Conservation (phyloP, 331 rosid genomes). For the Pyrus hybrid region DNA sequence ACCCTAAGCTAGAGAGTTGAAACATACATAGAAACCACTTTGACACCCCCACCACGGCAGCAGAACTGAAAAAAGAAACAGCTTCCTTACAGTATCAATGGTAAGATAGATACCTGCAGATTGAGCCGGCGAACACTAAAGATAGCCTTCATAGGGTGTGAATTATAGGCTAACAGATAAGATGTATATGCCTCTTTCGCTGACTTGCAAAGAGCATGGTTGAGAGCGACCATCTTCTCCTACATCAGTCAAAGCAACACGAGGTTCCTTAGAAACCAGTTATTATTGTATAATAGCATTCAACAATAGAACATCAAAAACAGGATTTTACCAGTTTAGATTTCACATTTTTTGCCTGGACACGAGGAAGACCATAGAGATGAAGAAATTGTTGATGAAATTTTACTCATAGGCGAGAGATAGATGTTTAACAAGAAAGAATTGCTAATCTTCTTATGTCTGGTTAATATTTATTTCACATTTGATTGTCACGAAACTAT, state of each 20-base stretch:
- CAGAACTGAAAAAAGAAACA: no score
- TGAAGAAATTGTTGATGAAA: no score
- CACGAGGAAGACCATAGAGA: no score
- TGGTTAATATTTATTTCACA: neutral
- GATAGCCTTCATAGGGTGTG: slow-evolving; percentile 87
- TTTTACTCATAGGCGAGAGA: no score
- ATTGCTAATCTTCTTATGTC: no score
- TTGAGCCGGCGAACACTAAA: slow-evolving; percentile 82
- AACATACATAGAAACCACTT: no score
- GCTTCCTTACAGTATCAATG: no score
- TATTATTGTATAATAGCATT: neutral
- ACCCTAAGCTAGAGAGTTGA: no score
- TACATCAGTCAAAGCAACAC: slow-evolving; percentile 25
- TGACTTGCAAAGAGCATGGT: slow-evolving; percentile 63
- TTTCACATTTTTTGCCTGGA: slow-evolving; percentile 39
- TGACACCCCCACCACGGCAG: no score
- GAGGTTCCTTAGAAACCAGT: neutral
- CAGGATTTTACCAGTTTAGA: slow-evolving; percentile 60
- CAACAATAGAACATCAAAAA: neutral
- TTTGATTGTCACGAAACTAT: neutral
- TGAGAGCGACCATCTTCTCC: slow-evolving; percentile 66
- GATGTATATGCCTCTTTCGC: slow-evolving; percentile 91
- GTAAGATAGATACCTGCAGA: slow-evolving; percentile 44
- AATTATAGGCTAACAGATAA: slow-evolving; percentile 68
- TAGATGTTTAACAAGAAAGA: no score